Percentiles rank a stretch among this genome's conserved stretches.
Evolutionary conservation across 2,329 filamentous ascomycete species (phyloP).

Genomic region (Fusarium sororula): DNA sequence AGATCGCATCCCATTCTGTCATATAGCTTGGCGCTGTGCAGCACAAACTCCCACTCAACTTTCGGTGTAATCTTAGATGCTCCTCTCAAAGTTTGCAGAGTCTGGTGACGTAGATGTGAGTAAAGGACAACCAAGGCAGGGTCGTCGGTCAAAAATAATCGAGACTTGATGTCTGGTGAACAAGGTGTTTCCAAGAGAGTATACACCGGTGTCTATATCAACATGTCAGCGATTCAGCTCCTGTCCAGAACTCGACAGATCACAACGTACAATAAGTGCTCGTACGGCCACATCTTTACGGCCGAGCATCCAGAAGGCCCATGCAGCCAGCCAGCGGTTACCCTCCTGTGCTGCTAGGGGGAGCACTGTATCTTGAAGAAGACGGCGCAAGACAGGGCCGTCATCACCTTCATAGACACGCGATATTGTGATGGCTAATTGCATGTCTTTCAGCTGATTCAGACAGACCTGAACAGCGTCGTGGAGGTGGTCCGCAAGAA

Average conservation of each 20-base stretch:
- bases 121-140: constrained; percentile 90
- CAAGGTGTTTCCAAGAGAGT: constrained; percentile 75
- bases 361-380: constrained; percentile 84
- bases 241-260: neutral
- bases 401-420: constrained; percentile 89
- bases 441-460: constrained; percentile 86
- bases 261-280: constrained; percentile 75
- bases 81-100: constrained; percentile 84
- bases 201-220: constrained; percentile 75
- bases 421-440: constrained; percentile 87
- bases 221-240: neutral
- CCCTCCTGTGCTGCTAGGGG: constrained; percentile 80
- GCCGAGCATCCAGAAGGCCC: constrained; percentile 93
- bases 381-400: constrained; percentile 74
- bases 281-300: constrained; percentile 85
- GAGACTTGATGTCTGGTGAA: constrained; percentile 75
- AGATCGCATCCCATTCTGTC: constrained; percentile 94
- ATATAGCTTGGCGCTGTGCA: constrained; percentile 85
- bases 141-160: constrained; percentile 88
- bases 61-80: constrained; percentile 81
- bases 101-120: constrained; percentile 82
- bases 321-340: constrained; percentile 93
- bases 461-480: constrained; percentile 89
- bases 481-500: constrained; percentile 84
- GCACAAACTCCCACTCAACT: constrained; percentile 87